phyloP scores from a whole-genome alignment of 2,329 filamentous ascomycete species.

The Aspergillus quadrilineatus region DNA sequence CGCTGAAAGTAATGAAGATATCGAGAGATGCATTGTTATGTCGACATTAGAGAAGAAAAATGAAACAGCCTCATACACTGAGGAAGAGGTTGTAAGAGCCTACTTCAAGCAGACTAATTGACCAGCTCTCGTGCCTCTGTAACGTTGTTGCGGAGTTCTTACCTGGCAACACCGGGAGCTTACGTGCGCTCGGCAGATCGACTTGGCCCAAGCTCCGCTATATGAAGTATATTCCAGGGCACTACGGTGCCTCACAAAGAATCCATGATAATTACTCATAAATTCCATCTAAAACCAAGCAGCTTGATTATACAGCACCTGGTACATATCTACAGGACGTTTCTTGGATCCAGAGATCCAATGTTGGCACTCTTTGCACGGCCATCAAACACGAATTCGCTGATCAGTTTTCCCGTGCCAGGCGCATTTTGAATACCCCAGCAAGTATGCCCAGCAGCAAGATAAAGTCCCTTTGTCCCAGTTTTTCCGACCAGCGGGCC shows the following conservation, averaged over 20 bases:
- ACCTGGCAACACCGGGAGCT: conserved; percentile 22
- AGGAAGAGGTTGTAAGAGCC: conserved; percentile 14
- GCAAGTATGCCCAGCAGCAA: conserved; percentile 91
- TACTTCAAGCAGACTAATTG: neutral
- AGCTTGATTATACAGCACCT: neutral
- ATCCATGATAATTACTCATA: neutral
- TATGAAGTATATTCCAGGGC: neutral
- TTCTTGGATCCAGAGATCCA: conserved; percentile 64
- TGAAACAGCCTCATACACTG: conserved; percentile 17
- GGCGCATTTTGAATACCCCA: conserved; percentile 98
- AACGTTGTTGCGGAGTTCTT: conserved; percentile 20
- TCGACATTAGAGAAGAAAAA: conserved; percentile 20
- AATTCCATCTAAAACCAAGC: neutral
- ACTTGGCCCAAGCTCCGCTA: conserved; percentile 35
- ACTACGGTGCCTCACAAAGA: neutral
- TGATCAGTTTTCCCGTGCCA: conserved; percentile 78
- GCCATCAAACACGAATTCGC: conserved; percentile 75
- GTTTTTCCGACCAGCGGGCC: conserved; percentile 78
- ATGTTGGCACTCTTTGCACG: conserved; percentile 67
- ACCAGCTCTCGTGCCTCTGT: conserved; percentile 7
- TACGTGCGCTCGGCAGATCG: conserved; percentile 28
- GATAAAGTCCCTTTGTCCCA: conserved; percentile 68
- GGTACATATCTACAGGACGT: conserved; percentile 39
- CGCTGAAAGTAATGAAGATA: conserved; percentile 26
- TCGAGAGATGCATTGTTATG: conserved; percentile 34